Base-by-base conservation (phyloP, 2,329 filamentous ascomycete species). In the Colletotrichum sp. region DNA sequence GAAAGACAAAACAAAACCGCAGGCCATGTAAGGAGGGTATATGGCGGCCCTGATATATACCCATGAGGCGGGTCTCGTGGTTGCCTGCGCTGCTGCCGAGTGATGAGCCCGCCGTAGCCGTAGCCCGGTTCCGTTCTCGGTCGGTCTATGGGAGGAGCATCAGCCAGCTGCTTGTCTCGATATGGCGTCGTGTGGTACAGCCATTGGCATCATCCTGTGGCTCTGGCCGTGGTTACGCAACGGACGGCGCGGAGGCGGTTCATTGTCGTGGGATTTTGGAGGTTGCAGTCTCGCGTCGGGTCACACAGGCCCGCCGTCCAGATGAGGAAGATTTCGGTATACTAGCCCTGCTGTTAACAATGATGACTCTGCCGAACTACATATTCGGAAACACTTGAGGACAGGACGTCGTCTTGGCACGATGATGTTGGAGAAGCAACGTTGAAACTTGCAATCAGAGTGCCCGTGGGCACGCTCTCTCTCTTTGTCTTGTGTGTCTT, bases 31-130 rank as follows among this genome's bases (percentile, higher is more conserved):
- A 61, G 61, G 71, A 66, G 74, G 74, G 74, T 76, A 76, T 76
- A 76, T 71, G 30, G 74, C 59, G 57, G 71, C 71, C 65, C 36
- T 61, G 74, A 18, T 76, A 76, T 76, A 74, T 65, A 65, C 71
- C 71, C 63, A 55, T 39, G n/a, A 24, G 26, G 15, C 16, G 30
- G 26, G 57, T 12, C 39, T 26, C 8, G 59, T 15, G 34, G 15
- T 34, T 43, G 39, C 32, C 68, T 72, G 32, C 52, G 24, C 59
- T 43, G 67, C 60, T 43, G 34, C 39, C 57, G 43, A 57, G 32
- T 21, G 24, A 16, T 12, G 30, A 21, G 39, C 18, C 30, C 65
- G 67, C 67, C 21, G 48, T 32, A 74, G 52, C 34, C 48, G 34
- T 36, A 36, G 34, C 34, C 48, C 48, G 52, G 16, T 24, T 16